Base-by-base conservation (phyloP, 2,329 filamentous ascomycete species). In the Sarocladium oryzae region DNA sequence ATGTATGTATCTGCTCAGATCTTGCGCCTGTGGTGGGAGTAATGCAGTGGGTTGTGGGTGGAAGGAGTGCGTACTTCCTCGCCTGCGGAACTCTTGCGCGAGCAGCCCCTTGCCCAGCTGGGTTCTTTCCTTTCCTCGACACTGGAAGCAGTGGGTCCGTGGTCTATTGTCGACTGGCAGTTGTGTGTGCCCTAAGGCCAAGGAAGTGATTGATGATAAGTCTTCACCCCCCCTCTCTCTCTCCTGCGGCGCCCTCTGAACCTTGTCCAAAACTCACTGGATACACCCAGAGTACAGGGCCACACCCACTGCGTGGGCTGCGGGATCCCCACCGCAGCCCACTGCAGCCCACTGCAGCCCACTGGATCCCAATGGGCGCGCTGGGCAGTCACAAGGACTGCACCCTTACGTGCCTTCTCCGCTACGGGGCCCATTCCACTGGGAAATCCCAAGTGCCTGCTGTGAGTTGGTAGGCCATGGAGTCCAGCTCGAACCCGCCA, bases 41-140 rank as follows among this genome's bases (percentile, higher is more conserved):
- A n/a, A n/a, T n/a, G n/a, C n/a, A n/a, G n/a, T n/a, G n/a, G n/a
- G n/a, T n/a, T n/a, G n/a, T n/a, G n/a, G n/a, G n/a, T n/a, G n/a
- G n/a, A n/a, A n/a, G n/a, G n/a, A 11, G 7, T 30, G 28, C 11
- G n/a, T 33, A 5, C 16, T 26, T 23, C 26, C 26, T 18, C 26
- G 23, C 26, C 24, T 33, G 43, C 43, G 43, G 43, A 48, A 48
- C 28, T 20, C 26, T 33, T 48, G 43, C 43, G 43, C 43, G 43
- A 33, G n/a, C n/a, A n/a, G n/a, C 43, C 40, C 40, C 40, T 26
- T 26, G 9, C 21, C 9, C 4, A 18, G 9, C 23, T 9, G 6
- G 28, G 28, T n/a, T n/a, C 28, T 9, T n/a, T 4, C 40, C 43
- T 16, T 43, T 20, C 7, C 21, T 26, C 23, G 23, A 26, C 23